A percentile compares a stretch with the other conserved stretches of the same genome.
phyloP scores from a whole-genome alignment of 2,329 filamentous ascomycete genomes.

The Dactylellina drechsleri region DNA sequence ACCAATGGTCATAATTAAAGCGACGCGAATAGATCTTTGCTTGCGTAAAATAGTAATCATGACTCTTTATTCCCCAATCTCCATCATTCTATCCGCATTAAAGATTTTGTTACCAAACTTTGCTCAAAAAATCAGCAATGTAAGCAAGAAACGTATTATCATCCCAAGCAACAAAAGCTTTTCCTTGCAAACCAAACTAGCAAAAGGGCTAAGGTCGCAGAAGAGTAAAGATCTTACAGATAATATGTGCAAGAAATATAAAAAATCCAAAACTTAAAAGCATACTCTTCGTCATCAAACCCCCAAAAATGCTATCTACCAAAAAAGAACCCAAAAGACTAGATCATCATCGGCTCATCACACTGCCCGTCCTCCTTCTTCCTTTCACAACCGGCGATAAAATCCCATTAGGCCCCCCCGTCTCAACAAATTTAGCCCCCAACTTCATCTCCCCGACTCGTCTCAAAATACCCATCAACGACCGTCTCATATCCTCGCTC shows the following conservation, averaged over 20 bases:
- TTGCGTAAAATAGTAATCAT: no score
- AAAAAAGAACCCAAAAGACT: constrained; percentile 1
- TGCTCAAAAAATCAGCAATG: neutral
- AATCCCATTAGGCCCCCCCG: neutral
- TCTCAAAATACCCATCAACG: constrained; percentile 79
- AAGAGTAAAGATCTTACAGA: neutral
- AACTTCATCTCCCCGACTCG: constrained; percentile 80
- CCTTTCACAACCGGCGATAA: constrained; percentile 1
- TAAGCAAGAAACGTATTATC: neutral
- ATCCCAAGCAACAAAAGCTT: constrained; percentile 9
- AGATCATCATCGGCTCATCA: constrained; percentile 39
- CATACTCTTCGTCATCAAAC: no score
- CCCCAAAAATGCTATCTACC: neutral
- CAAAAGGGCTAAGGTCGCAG: constrained; percentile 9
- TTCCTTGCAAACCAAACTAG: neutral
- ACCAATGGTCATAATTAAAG: no score
- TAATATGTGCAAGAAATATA: constrained; percentile 35
- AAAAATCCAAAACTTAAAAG: no score
- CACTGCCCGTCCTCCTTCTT: constrained; percentile 39
- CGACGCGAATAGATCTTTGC: no score
- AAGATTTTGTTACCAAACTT: no score
- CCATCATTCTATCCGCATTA: no score
- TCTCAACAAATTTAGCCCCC: constrained; percentile 27
- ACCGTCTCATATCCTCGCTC: constrained; percentile 78
- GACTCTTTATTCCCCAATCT: no score